phyloP scores from a whole-genome alignment of 2,329 filamentous ascomycete species.

The Lachnellula willkommii region DNA sequence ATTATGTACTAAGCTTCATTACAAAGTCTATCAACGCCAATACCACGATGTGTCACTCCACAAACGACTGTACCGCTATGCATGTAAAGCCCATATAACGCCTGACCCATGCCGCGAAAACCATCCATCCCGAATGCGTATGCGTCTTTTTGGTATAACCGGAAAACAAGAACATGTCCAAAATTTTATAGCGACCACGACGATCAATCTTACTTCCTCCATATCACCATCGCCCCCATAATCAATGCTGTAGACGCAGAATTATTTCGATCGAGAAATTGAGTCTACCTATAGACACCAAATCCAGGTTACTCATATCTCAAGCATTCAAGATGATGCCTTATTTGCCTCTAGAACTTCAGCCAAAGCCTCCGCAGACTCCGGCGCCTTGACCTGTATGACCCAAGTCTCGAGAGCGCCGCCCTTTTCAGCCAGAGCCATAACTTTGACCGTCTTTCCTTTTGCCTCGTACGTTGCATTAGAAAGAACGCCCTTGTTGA shows the following conservation, averaged over 20 bases:
- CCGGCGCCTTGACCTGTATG: slow-evolving; percentile 59
- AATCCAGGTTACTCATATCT: not conserved
- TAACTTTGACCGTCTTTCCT: slow-evolving; percentile 55
- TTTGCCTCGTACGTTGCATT: slow-evolving; percentile 57
- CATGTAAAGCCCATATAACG: not conserved
- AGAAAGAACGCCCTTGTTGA: slow-evolving; percentile 64
- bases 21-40: not conserved
- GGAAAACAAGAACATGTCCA: not conserved
- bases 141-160: not conserved
- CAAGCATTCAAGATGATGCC: slow-evolving; percentile 8
- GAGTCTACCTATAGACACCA: not conserved
- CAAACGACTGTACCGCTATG: not conserved
- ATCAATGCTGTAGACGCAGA: not conserved
- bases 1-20: not conserved
- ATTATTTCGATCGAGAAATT: not conserved
- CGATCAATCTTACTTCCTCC: not conserved
- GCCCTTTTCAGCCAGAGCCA: slow-evolving; percentile 52
- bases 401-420: slow-evolving; percentile 63
- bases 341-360: slow-evolving; percentile 45
- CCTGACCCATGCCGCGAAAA: not conserved
- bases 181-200: not conserved
- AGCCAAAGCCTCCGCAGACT: slow-evolving; percentile 45
- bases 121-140: not conserved
- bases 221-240: not conserved
- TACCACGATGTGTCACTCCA: not conserved